Evolutionary conservation across 2,329 filamentous ascomycete species (phyloP), one percentile per base, ranked within the genome.

Genomic region (Raffaelea arxii): DNA sequence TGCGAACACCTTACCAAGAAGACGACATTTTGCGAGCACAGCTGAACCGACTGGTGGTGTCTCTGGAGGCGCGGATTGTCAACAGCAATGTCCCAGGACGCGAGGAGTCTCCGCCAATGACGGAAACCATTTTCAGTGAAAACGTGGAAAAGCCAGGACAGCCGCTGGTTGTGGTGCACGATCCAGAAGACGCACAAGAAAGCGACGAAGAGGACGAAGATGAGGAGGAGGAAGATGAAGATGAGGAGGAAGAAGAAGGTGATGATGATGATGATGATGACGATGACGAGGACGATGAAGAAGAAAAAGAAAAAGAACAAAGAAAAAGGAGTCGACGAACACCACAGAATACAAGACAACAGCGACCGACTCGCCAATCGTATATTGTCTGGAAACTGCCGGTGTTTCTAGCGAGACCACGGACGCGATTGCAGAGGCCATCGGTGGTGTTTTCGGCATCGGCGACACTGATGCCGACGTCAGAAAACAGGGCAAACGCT

Each of bases 351-450:
- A 16, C 9, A 30, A 30, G 16, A 16, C 9, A 36, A 6, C 14
- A 36, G 14, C 22, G 24, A 2, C 41, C 35, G 16, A 19, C 11
- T 4, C 67, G 67, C 10, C 66, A 69, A 54, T 65, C 74, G 32
- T 74, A 79, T 51, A 71, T 73, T 32, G 63, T 78, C 14, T 84
- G 80, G 80, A 82, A 77, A 53, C 58, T 78, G 32, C 62, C 75
- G 19, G 72, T 81, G 41, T 75, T 77, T 55, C 67, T 84, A 12
- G 60, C 64, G 24, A 69, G 80, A 24, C 79, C 80, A 6, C 69
- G 83, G 49, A 75, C 81, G 42, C 75, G 84, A 48, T 71, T 86
- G 4, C 80, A 84, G 46, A 71, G 74, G 41, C 82, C 84, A 2
- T 77, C 76, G 0, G 69, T 84, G 25, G 75, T 85, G 43, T 84